Evolutionary conservation across 495 filamentous ascomycete genomes (phyloP), one percentile per base, ranked within the genome.

Genomic region (Evansstolkia leycettana): DNA sequence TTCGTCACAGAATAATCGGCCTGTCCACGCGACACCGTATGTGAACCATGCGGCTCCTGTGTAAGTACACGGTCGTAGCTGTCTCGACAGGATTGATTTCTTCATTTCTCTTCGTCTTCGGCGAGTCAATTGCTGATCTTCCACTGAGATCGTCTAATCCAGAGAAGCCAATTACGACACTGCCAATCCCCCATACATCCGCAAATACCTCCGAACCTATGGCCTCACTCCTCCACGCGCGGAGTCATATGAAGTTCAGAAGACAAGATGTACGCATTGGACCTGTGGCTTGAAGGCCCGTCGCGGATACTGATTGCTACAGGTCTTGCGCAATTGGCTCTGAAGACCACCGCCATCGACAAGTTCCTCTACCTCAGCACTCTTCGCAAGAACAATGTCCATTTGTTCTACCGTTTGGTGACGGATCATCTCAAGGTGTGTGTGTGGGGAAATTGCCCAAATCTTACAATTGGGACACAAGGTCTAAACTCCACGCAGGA

Each of bases 371-470:
- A 96, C 60, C 70, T 98, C 52, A 86, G 82, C 46, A 72, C 78
- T 17, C 71, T 98, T 52, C 83, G 89, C 62, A 80, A 76, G 50
- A 80, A 84, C 45, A 94, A 95, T 60, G 73, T 81, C 23, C 84
- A 95, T 57, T 72, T 98, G 32, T 98, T 95, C 68, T 98, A 94
- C 70, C 75, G 90, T 44, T 67, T 98, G 45, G 70, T 95, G 42
- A 84, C 87, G 40, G 80, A 89, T 55, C 81, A 96, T 62, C 75
- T 94, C 46, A 81, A 69, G 65, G 78, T 81, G 57, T 34, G 63
- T 47, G 4, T 23, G 20, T 23, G 20, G 20, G 9, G 9, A 23
- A 5, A 9, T 9, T 4, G 20, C 9, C 20, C 20, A 9, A 23
- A 23, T 23, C 20, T n/a, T n/a, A n/a, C n/a, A n/a, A n/a, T n/a